Base-by-base conservation (phyloP, 2,329 filamentous ascomycete species). In the Cucurbitaria berberidis region DNA sequence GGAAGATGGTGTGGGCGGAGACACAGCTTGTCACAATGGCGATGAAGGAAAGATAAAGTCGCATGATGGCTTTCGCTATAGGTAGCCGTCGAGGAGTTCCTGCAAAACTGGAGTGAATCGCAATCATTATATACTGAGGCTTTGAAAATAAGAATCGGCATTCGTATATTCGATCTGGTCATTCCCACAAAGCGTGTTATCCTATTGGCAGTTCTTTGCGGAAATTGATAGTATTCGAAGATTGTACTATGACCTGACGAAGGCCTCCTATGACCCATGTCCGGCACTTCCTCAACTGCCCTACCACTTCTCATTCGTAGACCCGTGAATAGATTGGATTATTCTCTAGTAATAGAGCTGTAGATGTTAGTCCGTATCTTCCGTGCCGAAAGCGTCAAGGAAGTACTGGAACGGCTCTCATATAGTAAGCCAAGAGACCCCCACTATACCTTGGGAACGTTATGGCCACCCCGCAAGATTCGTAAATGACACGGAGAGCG, bases 1-100 rank as follows among this genome's bases (percentile, higher is more conserved):
- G 75, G 61, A 77, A 75, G 62, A 79, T 78, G 24, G 70, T 59
- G 52, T 78, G 76, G 16, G 64, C 70, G 19, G 69, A 64, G 42
- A 57, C 56, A 34, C 57, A 55, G 18, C 54, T 52, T 46, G 62
- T 68, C 40, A 63, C 35, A 45, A 51, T 47, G 19, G 51, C 53
- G 35, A 56, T 32, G 46, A 44, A 27, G 21, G 65, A 16, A 41
- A 67, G 50, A 8, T 43, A 38, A 40, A 60, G 27, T 55, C 53
- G 64, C 64, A 68, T 60, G 38, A 11, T 45, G 18, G 19, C 11
- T 15, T 6, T 27, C 9, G 39, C 9, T 10, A 13, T 16, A 19
- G 13, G 42, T 21, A 30, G 26, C 9, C n/a, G 24, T 41, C 4
- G 6, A 49, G 13, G 29, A 10, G 27, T 21, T 13, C 16, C 18